These are phyloP conservation scores for Calocera cornea DNA, from an alignment of 768 basidiomycete species.

Conservation along the genomic window DNA sequence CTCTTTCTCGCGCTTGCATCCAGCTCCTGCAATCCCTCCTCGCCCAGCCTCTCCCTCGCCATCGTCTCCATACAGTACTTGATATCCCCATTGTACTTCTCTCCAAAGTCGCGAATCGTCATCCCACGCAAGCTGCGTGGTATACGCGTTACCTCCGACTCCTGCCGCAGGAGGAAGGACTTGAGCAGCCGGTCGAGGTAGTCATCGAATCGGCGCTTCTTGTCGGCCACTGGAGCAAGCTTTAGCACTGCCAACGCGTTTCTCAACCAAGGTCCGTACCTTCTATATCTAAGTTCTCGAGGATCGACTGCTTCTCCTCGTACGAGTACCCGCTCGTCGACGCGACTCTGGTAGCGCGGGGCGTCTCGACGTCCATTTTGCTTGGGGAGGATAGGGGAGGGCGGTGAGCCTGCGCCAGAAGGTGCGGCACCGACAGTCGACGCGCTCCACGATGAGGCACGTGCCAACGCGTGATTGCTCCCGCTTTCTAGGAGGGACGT, in stretches of 20 bases:
- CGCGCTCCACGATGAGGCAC: too few relatives aligned
- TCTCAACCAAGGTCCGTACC: slow-evolving; percentile 23
- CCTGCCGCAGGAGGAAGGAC: slow-evolving; percentile 61
- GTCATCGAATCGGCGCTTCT: slow-evolving; percentile 57
- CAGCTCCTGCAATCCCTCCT: slow-evolving; percentile 31
- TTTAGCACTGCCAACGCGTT: neutral
- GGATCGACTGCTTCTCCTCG: slow-evolving; percentile 62
- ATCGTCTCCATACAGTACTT: slow-evolving; percentile 56
- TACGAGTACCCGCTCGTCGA: slow-evolving; percentile 6
- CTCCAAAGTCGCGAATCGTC: slow-evolving; percentile 63
- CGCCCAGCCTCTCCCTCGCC: slow-evolving; percentile 48
- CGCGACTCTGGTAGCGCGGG: neutral
- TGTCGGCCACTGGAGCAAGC: slow-evolving; percentile 46
- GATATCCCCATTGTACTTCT: slow-evolving; percentile 63
- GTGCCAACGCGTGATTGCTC: too few relatives aligned
- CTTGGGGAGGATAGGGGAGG: too few relatives aligned
- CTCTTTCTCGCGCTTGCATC: slow-evolving; percentile 53
- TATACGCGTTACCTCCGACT: slow-evolving; percentile 57
- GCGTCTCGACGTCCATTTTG: neutral
- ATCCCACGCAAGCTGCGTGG: slow-evolving; percentile 60
- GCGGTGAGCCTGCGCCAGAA: too few relatives aligned
- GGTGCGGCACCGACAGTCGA: too few relatives aligned
- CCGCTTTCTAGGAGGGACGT: too few relatives aligned
- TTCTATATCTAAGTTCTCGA: slow-evolving; percentile 70
- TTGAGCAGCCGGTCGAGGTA: slow-evolving; percentile 62